Base-by-base conservation (phyloP, 306 rosid species). In the Cyclanthera cordifolia region DNA sequence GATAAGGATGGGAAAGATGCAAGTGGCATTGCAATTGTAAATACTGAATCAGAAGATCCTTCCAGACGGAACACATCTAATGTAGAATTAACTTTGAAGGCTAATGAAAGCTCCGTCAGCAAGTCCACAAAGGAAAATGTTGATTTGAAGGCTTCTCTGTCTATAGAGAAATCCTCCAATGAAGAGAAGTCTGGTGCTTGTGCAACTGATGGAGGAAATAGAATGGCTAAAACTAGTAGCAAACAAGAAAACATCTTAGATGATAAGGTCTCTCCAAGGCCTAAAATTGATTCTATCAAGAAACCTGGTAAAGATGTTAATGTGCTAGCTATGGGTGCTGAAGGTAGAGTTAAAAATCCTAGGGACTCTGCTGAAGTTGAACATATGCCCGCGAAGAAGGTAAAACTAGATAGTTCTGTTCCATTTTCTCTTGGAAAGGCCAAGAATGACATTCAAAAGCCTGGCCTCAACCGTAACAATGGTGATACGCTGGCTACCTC, bases 311-410 rank as follows among this genome's bases (percentile, higher is more conserved):
- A 53, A 23, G 75, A 27, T 73, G 41, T 34, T 34, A 34, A 34
- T 34, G 85, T 11, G 52, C n/a, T 5, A 8, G 11, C 16, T 45
- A 61, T 72, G 49, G 39, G 73, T 39, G 59, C 21, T 28, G 75
- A 69, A 37, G 73, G 53, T 61, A 77, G 59, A 67, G 78, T 64
- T 16, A 73, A 52, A 47, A 58, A 39, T 55, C 71, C 16, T 2
- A 12, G 21, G 69, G 81, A 48, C 32, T 56, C 28, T 43, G 57
- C 55, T 77, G 85, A 79, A 20, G 20, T 24, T 56, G 85, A 78
- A 20, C 78, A 73, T 61, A 78, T 80, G 69, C 74, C 79, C n/a
- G 66, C 41, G 25, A 86, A 83, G 82, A 89, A 80, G 76, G 77
- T 68, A 63, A 83, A 77, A 34, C 50, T 32, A 61, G 82, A 81